phyloP scores from a whole-genome alignment of 2,329 filamentous ascomycete species.

The Fusarium praegraminearum region DNA sequence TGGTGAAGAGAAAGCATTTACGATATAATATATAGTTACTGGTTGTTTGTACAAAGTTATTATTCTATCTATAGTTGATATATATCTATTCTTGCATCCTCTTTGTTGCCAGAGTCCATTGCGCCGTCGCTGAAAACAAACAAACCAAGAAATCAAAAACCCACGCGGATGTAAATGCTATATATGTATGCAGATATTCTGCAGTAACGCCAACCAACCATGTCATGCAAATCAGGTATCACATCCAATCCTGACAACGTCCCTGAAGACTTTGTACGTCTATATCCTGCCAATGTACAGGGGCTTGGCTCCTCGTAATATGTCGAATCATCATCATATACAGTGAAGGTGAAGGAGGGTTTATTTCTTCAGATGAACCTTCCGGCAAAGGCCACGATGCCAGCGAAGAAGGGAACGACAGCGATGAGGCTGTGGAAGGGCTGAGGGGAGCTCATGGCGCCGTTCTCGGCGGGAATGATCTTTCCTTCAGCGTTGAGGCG shows the following conservation, averaged over 20 bases:
- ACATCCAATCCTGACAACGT: slow-evolving; percentile 9
- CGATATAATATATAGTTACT: background rate
- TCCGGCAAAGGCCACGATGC: slow-evolving; percentile 43
- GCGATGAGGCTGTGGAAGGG: slow-evolving; percentile 44
- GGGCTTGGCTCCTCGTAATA: slow-evolving; percentile 2
- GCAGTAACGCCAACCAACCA: slow-evolving; percentile 27
- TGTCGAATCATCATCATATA: slow-evolving; percentile 22
- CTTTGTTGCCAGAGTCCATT: slow-evolving; percentile 13
- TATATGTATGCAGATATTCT: background rate
- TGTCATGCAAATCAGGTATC: slow-evolving; percentile 22
- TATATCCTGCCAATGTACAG: slow-evolving; percentile 1
- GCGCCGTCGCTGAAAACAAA: slow-evolving; percentile 33
- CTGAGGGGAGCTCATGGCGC: slow-evolving; percentile 55
- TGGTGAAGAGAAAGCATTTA: background rate
- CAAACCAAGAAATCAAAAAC: slow-evolving; percentile 8
- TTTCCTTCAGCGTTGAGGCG: slow-evolving; percentile 82
- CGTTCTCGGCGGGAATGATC: slow-evolving; percentile 72
- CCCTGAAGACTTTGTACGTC: slow-evolving; percentile 2
- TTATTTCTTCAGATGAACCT: slow-evolving; percentile 35
- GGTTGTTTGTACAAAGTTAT: slow-evolving; percentile 9
- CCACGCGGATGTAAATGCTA: slow-evolving; percentile 17
- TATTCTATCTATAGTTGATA: slow-evolving; percentile 24
- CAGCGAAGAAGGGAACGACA: slow-evolving; percentile 46
- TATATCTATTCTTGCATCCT: slow-evolving; percentile 22
- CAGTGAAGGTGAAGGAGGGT: slow-evolving; percentile 5